Percentiles rank a stretch among this genome's conserved stretches.
Conservation (phyloP, 169 alveolate species). For the Miamiensis avidus region DNA sequence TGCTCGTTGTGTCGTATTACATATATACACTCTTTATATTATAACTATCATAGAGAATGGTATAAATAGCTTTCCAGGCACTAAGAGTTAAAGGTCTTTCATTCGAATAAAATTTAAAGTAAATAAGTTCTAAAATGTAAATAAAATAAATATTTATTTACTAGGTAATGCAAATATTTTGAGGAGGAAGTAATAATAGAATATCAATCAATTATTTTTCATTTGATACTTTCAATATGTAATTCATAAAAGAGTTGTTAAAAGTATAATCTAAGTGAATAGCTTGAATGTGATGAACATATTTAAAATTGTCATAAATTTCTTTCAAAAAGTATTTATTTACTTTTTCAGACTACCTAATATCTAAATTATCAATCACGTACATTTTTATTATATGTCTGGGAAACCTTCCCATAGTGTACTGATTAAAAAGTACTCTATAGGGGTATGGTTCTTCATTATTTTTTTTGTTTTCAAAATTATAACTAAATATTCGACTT, state of each 20-base stretch:
- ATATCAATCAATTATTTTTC: constrained; percentile 3
- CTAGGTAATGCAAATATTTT: constrained; percentile 4
- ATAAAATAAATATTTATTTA: neutral
- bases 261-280: constrained; percentile 9
- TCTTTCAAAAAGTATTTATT: constrained; percentile 11
- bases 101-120: too few species aligned
- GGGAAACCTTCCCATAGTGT: neutral
- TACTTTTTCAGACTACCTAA: neutral
- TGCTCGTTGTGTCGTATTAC: constrained; percentile 10
- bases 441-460: constrained; percentile 21
- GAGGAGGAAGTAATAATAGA: constrained; percentile 5
- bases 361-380: constrained; percentile 1
- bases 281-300: neutral
- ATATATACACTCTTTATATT: constrained; percentile 5
- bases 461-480: neutral
- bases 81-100: neutral
- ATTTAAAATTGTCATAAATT: constrained; percentile 12
- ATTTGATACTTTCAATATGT: constrained; percentile 7
- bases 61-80: constrained; percentile 21
- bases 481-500: constrained; percentile 6
- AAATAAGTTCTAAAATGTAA: too few species aligned
- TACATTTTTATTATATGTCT: neutral
- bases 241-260: neutral
- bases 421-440: neutral
- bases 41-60: constrained; percentile 2